phyloP scores from a whole-genome alignment of 257 asterid genomes.

The Rauvolfia tetraphylla region DNA sequence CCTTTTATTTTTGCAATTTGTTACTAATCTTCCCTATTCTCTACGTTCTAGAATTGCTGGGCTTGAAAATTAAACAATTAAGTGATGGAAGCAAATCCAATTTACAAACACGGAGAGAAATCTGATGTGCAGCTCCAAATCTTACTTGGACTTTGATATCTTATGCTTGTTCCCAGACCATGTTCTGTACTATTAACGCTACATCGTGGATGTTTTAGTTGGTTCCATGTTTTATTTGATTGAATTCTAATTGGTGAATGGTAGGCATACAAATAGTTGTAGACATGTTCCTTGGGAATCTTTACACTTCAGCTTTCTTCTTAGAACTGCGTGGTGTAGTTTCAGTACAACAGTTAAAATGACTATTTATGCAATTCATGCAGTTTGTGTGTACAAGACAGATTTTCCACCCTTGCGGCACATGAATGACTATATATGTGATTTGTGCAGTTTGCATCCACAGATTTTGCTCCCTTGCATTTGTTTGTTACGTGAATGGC shows the following conservation, averaged over 20 bases:
- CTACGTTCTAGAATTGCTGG: background rate
- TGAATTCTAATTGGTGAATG: background rate
- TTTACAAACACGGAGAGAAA: background rate
- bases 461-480: background rate
- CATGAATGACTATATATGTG: background rate
- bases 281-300: background rate
- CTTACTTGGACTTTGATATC: background rate
- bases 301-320: background rate
- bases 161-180: background rate
- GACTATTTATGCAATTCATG: background rate
- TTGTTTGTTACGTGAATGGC: background rate
- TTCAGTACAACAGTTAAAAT: background rate
- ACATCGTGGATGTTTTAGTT: background rate
- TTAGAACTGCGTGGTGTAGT: background rate
- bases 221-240: background rate
- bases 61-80: background rate
- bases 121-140: background rate
- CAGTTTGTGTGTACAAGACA: background rate
- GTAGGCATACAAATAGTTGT: background rate
- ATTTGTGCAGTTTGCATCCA: background rate
- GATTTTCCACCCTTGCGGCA: background rate
- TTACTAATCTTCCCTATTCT: background rate
- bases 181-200: background rate
- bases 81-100: background rate
- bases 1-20: background rate